Evolutionary conservation across 192 early-diverging fungal species (phyloP).

Genomic region (Coemansia sp.): DNA sequence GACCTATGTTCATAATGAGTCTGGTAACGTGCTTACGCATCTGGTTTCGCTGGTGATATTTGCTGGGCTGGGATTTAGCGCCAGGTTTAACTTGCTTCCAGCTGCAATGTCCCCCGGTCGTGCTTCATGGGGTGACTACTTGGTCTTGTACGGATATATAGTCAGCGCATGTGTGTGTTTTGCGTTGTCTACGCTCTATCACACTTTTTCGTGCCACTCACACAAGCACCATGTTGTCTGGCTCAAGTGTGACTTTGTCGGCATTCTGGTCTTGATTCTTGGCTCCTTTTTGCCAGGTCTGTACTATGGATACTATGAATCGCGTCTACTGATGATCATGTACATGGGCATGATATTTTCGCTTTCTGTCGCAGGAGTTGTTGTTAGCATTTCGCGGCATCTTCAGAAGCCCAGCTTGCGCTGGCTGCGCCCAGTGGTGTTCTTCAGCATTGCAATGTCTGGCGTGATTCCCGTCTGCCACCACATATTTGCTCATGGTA

Average conservation of each 20-base stretch:
- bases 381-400: constrained; percentile 61
- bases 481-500: constrained; percentile 66
- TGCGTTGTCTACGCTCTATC: constrained; percentile 75
- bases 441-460: constrained; percentile 74
- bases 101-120: constrained; percentile 43
- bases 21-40: constrained; percentile 89
- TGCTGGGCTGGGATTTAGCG: constrained; percentile 53
- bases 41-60: constrained; percentile 70
- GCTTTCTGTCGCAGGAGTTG: constrained; percentile 68
- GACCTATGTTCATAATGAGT: constrained; percentile 88
- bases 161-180: constrained; percentile 77
- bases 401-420: constrained; percentile 76
- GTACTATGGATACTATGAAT: constrained; percentile 63
- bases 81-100: constrained; percentile 43
- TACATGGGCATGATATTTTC: constrained; percentile 63
- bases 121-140: constrained; percentile 62
- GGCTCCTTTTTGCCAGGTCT: constrained; percentile 53
- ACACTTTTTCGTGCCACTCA: constrained; percentile 84
- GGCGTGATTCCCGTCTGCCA: constrained; percentile 77
- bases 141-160: constrained; percentile 75
- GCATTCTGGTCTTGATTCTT: constrained; percentile 81
- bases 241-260: constrained; percentile 85
- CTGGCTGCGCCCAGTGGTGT: constrained; percentile 74
- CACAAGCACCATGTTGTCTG: constrained; percentile 51
- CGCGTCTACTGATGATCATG: constrained; percentile 46